Evolutionary conservation across 1,284 basidiomycete genomes (phyloP).

Genomic region (Malassezia yamatoensis): DNA sequence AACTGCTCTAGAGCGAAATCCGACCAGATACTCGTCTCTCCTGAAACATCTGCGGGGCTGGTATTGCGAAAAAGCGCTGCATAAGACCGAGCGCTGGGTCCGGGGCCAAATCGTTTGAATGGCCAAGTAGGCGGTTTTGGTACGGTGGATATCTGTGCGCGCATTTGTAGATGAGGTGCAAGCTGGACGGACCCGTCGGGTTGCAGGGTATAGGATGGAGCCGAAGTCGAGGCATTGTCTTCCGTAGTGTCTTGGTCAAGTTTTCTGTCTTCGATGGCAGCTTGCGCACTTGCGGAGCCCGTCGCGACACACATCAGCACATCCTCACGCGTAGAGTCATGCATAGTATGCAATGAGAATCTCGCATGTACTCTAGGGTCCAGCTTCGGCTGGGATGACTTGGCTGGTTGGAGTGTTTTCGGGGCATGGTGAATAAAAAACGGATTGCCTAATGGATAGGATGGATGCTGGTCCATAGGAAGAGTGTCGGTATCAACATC

Average conservation of each 20-base stretch:
- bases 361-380: slow-evolving; percentile 13
- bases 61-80: slow-evolving; percentile 23
- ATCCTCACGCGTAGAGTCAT: slow-evolving; percentile 1
- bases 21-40: slow-evolving; percentile 27
- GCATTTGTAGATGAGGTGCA: slow-evolving; percentile 16
- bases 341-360: slow-evolving; percentile 5
- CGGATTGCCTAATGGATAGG: slow-evolving; percentile 33
- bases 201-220: slow-evolving; percentile 1
- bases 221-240: not conserved
- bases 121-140: slow-evolving; percentile 23
- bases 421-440: slow-evolving; percentile 15
- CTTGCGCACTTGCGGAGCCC: slow-evolving; percentile 6
- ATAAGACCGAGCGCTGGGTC: slow-evolving; percentile 21
- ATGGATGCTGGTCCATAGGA: slow-evolving; percentile 36
- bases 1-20: slow-evolving; percentile 34
- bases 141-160: slow-evolving; percentile 9
- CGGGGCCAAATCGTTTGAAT: slow-evolving; percentile 28
- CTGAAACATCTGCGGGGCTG: slow-evolving; percentile 14
- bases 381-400: slow-evolving; percentile 16
- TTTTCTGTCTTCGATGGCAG: slow-evolving; percentile 5
- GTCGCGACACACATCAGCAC: slow-evolving; percentile 7
- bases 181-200: slow-evolving; percentile 10
- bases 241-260: not conserved
- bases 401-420: slow-evolving; percentile 16
- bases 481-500: slow-evolving; percentile 35